phyloP scores from a whole-genome alignment of 345 rosid species.

The Lepidium didymum region DNA sequence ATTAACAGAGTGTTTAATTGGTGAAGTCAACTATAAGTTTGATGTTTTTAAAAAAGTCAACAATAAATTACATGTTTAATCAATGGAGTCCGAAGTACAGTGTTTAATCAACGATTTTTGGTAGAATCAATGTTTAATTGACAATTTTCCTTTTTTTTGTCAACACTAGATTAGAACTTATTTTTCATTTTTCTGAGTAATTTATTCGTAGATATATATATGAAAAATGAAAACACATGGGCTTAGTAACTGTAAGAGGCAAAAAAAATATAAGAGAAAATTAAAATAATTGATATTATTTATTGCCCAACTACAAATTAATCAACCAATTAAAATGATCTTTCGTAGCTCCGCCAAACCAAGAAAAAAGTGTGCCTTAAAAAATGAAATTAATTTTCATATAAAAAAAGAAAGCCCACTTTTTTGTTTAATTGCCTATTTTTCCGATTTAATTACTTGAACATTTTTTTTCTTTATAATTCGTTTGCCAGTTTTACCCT shows the following conservation, averaged over 20 bases:
- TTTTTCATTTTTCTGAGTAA: too few relatives aligned
- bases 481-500: background rate
- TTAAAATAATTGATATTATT: background rate
- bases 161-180: too few relatives aligned
- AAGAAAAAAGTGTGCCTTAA: conserved; percentile 9
- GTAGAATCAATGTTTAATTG: too few relatives aligned
- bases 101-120: too few relatives aligned
- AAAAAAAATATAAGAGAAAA: background rate
- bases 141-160: too few relatives aligned
- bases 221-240: background rate
- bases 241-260: background rate
- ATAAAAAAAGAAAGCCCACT: conserved; percentile 8
- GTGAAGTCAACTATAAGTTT: too few relatives aligned
- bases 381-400: conserved; percentile 22
- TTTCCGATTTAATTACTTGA: background rate
- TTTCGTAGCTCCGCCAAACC: background rate
- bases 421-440: background rate
- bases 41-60: too few relatives aligned
- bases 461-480: too few relatives aligned
- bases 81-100: too few relatives aligned
- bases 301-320: background rate
- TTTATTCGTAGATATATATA: background rate
- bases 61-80: too few relatives aligned
- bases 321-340: conserved; percentile 1
- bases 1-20: too few relatives aligned